Percentiles rank a stretch among this genome's conserved stretches.
Conservation (phyloP, 2,329 filamentous ascomycete genomes). For the Daldinia eschscholtzii region DNA sequence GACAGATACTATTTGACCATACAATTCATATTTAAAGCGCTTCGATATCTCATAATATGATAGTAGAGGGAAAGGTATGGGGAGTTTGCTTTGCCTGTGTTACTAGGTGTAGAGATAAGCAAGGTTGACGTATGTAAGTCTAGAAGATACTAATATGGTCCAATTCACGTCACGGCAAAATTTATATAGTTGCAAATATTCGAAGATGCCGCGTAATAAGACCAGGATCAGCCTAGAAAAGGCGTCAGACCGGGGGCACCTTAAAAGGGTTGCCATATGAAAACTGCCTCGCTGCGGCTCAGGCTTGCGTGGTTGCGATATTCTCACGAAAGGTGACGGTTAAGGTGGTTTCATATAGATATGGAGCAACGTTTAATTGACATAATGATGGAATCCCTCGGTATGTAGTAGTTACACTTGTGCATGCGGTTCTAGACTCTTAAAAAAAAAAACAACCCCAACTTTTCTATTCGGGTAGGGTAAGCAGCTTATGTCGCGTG, state of each 20-base stretch:
- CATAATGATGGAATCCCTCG: background rate
- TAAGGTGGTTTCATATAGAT: background rate
- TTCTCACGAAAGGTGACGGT: background rate
- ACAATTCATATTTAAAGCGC: background rate
- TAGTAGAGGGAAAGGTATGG: background rate
- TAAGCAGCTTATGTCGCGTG: slow-evolving; percentile 21
- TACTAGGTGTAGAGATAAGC: background rate
- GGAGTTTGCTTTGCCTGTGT: background rate
- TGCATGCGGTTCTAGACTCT: slow-evolving; percentile 18
- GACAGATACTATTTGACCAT: background rate
- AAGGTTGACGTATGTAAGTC: background rate
- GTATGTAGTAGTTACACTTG: slow-evolving; percentile 6
- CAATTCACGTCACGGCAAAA: background rate
- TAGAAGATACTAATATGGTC: background rate
- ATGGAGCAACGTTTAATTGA: background rate
- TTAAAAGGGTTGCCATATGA: background rate
- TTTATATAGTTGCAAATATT: background rate
- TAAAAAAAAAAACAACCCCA: slow-evolving; percentile 5
- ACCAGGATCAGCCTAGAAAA: background rate
- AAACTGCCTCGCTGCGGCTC: slow-evolving; percentile 10
- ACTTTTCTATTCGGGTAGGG: background rate
- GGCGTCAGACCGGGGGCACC: background rate
- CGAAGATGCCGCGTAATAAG: background rate
- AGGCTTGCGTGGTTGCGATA: background rate
- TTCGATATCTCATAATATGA: background rate